phyloP scores from a whole-genome alignment of 352 stramenopile species.

The Globisporangium iwayamae region DNA sequence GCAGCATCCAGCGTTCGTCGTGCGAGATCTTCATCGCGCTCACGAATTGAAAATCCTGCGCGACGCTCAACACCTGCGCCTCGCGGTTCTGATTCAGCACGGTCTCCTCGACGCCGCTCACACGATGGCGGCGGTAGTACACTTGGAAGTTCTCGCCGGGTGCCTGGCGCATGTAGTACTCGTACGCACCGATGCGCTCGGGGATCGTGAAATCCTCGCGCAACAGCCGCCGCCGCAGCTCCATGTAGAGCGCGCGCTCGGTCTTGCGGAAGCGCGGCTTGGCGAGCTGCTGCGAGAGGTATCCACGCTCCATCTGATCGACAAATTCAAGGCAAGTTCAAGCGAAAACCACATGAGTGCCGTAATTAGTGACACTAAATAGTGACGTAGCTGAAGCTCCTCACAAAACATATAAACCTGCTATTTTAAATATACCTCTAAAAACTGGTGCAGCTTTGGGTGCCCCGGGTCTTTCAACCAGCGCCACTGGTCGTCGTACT shows the following conservation, averaged over 20 bases:
- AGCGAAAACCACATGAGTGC: neutral
- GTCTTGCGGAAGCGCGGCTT: constrained; percentile 56
- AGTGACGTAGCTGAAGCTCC: neutral
- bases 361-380: neutral
- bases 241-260: constrained; percentile 60
- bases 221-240: constrained; percentile 59
- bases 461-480: constrained; percentile 53
- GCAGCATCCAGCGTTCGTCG: constrained; percentile 53
- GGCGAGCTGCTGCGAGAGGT: constrained; percentile 44
- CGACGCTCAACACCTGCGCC: constrained; percentile 26
- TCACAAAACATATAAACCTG: neutral
- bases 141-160: constrained; percentile 71
- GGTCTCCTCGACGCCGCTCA: constrained; percentile 37
- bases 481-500: constrained; percentile 15
- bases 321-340: neutral
- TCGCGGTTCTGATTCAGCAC: constrained; percentile 79
- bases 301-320: constrained; percentile 35
- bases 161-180: constrained; percentile 71
- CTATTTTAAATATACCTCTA: constrained; percentile 39
- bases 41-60: constrained; percentile 64
- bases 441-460: constrained; percentile 49
- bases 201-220: constrained; percentile 68
- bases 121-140: constrained; percentile 60
- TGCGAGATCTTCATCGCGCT: constrained; percentile 73
- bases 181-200: constrained; percentile 66